Base-by-base conservation (phyloP, 2,329 filamentous ascomycete species). In the Cladophialophora immunda region DNA sequence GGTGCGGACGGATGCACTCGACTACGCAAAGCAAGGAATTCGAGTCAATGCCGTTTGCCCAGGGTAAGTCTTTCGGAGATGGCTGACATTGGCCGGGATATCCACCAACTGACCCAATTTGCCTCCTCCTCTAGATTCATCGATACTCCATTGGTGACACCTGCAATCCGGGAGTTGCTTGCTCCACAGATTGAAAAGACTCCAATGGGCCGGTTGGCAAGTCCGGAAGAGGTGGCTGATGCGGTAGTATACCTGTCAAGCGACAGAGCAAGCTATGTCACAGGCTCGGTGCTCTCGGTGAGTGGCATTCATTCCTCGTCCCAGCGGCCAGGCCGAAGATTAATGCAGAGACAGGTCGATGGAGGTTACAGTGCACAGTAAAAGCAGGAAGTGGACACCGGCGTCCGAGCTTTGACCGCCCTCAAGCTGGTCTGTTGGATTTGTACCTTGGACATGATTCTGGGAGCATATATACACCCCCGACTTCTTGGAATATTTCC, bases 41-140 rank as follows among this genome's bases (percentile, higher is more conserved):
- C 72, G 78, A 47, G 75, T 80, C 22, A 81, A 80, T 56, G 73
- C 76, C 1, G 69, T 80, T 19, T 79, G 78, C 55, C 78, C 82
- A 0, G 82, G 81, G 1, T 74, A 54, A 30, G 2, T 54, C 29
- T 11, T 29, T 55, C 4, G 13, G 5, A 38, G 22, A n/a, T n/a
- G n/a, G n/a, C n/a, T n/a, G n/a, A n/a, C n/a, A n/a, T 41, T 19
- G 34, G 11, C 57, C n/a, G 2, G 25, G 19, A 25, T 13, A 59
- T n/a, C 22, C 8, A n/a, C 29, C 27, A 8, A 36, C 52, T 34
- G 17, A 53, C 29, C 41, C 27, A 19, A n/a, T 61, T 61, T n/a
- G n/a, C n/a, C n/a, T 3, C n/a, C 11, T 61, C 15, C 2, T 52
- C 15, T 11, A 56, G 41, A 6, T 41, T 55, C 36, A 54, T 64